Conservation (phyloP, 805 yeast genomes). For the Monosporozyma servazzii region DNA sequence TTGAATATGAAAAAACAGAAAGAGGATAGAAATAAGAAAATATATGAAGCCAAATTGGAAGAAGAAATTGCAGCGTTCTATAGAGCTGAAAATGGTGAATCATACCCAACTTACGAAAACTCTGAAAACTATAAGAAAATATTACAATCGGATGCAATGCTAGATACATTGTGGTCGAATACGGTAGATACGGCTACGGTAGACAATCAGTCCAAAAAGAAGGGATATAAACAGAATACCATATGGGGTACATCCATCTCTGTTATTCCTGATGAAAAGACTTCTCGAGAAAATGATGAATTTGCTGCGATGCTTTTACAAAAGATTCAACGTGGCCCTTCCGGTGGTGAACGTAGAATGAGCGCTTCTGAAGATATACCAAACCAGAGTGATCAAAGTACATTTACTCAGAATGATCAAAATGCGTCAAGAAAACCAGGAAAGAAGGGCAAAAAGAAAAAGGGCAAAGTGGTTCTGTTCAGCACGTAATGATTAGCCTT, state of each 20-base stretch:
- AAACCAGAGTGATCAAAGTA: background rate
- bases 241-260: slow-evolving; percentile 64
- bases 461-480: slow-evolving; percentile 27
- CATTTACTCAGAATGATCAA: background rate
- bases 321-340: slow-evolving; percentile 37
- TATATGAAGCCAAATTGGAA: slow-evolving; percentile 52
- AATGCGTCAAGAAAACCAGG: slow-evolving; percentile 3
- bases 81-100: slow-evolving; percentile 46
- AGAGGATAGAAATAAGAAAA: slow-evolving; percentile 52
- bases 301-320: slow-evolving; percentile 41
- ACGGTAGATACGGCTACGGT: background rate
- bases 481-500: slow-evolving; percentile 10
- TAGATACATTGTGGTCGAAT: slow-evolving; percentile 6
- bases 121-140: slow-evolving; percentile 1
- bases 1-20: slow-evolving; percentile 40
- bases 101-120: slow-evolving; percentile 1
- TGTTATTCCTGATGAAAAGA: slow-evolving; percentile 26
- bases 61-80: slow-evolving; percentile 49
- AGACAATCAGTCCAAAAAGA: slow-evolving; percentile 1
- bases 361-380: background rate
- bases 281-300: slow-evolving; percentile 38
- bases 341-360: background rate
- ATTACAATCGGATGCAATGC: background rate
- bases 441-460: slow-evolving; percentile 38
- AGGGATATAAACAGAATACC: slow-evolving; percentile 38